phyloP scores from a whole-genome alignment of 2,329 filamentous ascomycete genomes.

The Colletotrichum lentis region DNA sequence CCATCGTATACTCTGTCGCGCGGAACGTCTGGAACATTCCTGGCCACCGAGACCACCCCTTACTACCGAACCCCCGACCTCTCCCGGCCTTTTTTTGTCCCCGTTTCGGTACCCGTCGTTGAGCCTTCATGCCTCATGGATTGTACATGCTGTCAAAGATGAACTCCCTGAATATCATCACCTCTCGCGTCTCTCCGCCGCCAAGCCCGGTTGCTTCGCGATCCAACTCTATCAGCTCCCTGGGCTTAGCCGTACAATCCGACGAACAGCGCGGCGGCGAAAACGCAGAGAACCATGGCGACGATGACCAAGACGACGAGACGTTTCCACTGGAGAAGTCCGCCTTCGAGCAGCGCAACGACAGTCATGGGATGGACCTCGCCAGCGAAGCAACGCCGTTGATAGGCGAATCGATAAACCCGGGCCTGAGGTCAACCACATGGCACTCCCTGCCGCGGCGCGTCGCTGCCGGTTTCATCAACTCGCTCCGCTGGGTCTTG shows the following conservation, averaged over 20 bases:
- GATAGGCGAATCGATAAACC: constrained; percentile 49
- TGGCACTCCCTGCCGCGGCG: constrained; percentile 71
- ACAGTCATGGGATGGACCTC: constrained; percentile 42
- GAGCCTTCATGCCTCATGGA: constrained; percentile 58
- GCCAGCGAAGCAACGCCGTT: constrained; percentile 74
- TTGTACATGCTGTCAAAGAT: constrained; percentile 69
- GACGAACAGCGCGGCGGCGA: constrained; percentile 50
- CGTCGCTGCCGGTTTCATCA: constrained; percentile 75
- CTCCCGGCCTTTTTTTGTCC: neutral
- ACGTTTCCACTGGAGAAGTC: constrained; percentile 39
- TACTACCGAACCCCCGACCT: constrained; percentile 14
- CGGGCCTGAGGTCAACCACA: constrained; percentile 49
- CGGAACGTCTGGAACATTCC: constrained; percentile 38
- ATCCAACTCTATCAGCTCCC: constrained; percentile 67
- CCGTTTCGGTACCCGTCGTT: constrained; percentile 13
- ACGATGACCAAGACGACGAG: constrained; percentile 45
- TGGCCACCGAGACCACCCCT: constrained; percentile 33
- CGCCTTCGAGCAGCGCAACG: constrained; percentile 27
- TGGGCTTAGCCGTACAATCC: constrained; percentile 57
- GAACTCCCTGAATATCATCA: constrained; percentile 97
- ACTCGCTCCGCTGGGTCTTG: constrained; percentile 79
- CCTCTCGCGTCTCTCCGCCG: constrained; percentile 76
- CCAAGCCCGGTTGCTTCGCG: constrained; percentile 65
- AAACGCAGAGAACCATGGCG: constrained; percentile 40
- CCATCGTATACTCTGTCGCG: constrained; percentile 28